Conservation (phyloP, 1,284 basidiomycete genomes). For the Sanghuangporus baumii region DNA sequence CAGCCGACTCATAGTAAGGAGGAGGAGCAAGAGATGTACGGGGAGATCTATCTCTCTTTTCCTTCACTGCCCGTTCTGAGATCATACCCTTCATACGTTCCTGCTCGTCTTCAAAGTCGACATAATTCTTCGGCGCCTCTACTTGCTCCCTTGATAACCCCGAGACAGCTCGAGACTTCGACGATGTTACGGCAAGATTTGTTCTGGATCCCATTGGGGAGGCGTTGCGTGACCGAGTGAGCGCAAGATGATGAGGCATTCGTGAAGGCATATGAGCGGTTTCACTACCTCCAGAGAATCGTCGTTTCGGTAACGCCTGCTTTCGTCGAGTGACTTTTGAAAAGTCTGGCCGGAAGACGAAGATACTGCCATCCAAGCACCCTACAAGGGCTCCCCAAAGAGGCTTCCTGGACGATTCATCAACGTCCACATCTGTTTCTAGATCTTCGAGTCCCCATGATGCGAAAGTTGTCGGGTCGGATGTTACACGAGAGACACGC, state of each 20-base stretch:
- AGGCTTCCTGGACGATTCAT: constrained; percentile 2
- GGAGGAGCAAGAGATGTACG: constrained; percentile 9
- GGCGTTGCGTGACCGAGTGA: constrained; percentile 15
- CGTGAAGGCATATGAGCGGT: not conserved
- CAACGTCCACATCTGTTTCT: not conserved
- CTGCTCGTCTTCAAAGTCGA: constrained; percentile 74
- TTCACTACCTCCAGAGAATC: constrained; percentile 1
- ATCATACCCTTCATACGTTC: constrained; percentile 67
- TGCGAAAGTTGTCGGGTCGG: not conserved
- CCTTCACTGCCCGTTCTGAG: constrained; percentile 44
- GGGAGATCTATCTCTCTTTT: constrained; percentile 29
- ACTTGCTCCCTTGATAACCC: constrained; percentile 60
- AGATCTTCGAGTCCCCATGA: constrained; percentile 8
- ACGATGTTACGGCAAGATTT: constrained; percentile 12
- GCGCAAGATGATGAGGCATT: constrained; percentile 5
- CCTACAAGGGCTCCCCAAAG: constrained; percentile 13
- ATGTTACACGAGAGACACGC: not conserved
- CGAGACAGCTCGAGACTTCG: constrained; percentile 51
- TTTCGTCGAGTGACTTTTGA: not conserved
- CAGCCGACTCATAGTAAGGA: not conserved
- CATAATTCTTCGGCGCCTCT: constrained; percentile 67
- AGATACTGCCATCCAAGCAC: constrained; percentile 12
- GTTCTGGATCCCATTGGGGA: constrained; percentile 13
- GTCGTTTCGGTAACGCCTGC: not conserved
- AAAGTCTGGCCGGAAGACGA: constrained; percentile 7